Percentiles rank a stretch among this genome's conserved stretches.
phyloP scores from a whole-genome alignment of 1,284 basidiomycete species.

The Wallemia hederae region DNA sequence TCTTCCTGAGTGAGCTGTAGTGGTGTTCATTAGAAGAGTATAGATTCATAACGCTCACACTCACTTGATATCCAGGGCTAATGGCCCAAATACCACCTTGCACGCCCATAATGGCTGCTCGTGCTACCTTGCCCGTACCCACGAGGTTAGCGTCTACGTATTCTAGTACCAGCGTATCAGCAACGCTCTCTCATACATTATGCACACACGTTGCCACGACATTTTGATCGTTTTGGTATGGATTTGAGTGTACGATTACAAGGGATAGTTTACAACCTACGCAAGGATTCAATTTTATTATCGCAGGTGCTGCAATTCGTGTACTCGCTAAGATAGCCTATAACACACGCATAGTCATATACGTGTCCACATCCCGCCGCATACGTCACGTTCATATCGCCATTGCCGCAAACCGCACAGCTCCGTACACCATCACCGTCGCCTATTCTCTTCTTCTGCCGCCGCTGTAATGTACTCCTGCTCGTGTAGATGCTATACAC shows the following conservation, averaged over 20 bases:
- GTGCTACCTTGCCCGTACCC: conserved; percentile 38
- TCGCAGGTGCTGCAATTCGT: neutral
- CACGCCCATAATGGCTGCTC: conserved; percentile 60
- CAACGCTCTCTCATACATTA: too few relatives aligned
- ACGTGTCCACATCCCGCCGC: neutral
- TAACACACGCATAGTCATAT: neutral
- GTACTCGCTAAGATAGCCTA: neutral
- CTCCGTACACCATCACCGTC: neutral
- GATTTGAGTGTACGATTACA: neutral
- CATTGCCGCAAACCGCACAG: neutral
- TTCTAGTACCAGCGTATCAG: too few relatives aligned
- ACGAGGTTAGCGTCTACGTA: conserved; percentile 71
- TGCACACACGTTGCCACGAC: neutral
- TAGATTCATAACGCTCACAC: conserved; percentile 10
- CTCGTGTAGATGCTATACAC: neutral
- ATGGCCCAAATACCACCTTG: conserved; percentile 68
- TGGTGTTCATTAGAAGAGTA: neutral
- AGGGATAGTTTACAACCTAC: neutral
- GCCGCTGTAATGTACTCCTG: neutral
- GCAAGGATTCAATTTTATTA: neutral
- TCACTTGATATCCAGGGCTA: conserved; percentile 40
- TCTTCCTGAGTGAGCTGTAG: conserved; percentile 40
- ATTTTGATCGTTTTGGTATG: neutral
- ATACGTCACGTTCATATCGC: neutral
- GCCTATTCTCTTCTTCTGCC: neutral